phyloP scores from a whole-genome alignment of 2,329 filamentous ascomycete genomes.

The Ceratocystis colombiana region DNA sequence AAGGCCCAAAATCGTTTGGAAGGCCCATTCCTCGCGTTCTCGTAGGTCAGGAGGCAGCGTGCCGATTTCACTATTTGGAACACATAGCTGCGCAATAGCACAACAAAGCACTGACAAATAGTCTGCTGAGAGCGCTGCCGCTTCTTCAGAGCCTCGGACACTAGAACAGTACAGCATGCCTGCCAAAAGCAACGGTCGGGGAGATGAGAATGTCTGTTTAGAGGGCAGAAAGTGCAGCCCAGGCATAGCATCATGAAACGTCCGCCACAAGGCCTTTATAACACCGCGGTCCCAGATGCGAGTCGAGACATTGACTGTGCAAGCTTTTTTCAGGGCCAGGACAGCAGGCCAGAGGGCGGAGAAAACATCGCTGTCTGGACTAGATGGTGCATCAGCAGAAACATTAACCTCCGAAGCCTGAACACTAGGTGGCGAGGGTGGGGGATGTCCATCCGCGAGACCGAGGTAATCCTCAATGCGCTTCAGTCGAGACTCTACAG shows the following conservation, averaged over 20 bases:
- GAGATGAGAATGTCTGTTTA: constrained; percentile 37
- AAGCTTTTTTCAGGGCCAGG: constrained; percentile 29
- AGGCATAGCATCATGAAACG: constrained; percentile 38
- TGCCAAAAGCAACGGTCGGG: constrained; percentile 36
- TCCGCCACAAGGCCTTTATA: constrained; percentile 33
- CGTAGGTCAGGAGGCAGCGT: constrained; percentile 27
- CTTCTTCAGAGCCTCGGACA: constrained; percentile 31
- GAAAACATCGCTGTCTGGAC: constrained; percentile 24
- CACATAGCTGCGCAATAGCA: constrained; percentile 36
- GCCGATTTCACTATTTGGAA: constrained; percentile 32
- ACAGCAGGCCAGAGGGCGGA: constrained; percentile 31
- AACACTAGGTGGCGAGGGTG: constrained; percentile 24
- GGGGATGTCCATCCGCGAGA: constrained; percentile 26
- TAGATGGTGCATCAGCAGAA: neutral
- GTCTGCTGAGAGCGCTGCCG: constrained; percentile 33
- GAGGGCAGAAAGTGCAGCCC: constrained; percentile 38
- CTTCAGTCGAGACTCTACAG: constrained; percentile 27
- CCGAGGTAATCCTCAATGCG: constrained; percentile 30
- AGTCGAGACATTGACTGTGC: constrained; percentile 28
- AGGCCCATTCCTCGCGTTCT: constrained; percentile 34
- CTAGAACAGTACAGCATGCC: constrained; percentile 38
- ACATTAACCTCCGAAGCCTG: neutral
- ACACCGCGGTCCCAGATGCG: constrained; percentile 32
- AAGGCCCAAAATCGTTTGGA: constrained; percentile 37
- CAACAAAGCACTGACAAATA: constrained; percentile 35